These are phyloP conservation scores for Gonium pectorale DNA, from an alignment of 139 green algal genomes.

Conservation along the genomic window DNA sequence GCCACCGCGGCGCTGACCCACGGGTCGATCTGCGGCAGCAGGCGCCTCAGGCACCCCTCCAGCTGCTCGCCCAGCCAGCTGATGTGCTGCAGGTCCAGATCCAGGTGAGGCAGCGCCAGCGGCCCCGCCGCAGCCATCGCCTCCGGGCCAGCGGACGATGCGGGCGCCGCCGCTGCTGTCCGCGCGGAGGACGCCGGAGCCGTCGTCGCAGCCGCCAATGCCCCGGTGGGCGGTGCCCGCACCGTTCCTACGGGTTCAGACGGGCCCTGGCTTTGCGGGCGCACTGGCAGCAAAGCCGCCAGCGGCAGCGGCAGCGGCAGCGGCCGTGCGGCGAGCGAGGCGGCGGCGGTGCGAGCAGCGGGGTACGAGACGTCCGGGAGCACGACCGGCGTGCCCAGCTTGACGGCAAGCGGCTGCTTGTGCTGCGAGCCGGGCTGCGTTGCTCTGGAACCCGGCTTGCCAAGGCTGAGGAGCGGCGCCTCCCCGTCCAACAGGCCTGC, in stretches of 20 bases:
- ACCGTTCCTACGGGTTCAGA: too few species aligned
- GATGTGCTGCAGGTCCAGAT: constrained; percentile 35
- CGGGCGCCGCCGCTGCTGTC: background rate
- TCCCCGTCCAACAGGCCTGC: too few species aligned
- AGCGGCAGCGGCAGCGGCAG: constrained; percentile 4
- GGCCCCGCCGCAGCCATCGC: background rate
- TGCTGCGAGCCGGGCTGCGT: too few species aligned
- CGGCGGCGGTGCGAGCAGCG: background rate
- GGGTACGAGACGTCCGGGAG: constrained; percentile 24
- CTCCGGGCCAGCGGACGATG: background rate
- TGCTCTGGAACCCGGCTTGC: too few species aligned
- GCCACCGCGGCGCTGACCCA: constrained; percentile 1
- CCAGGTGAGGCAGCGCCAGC: background rate
- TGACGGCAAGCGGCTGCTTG: background rate
- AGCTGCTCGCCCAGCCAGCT: constrained; percentile 24
- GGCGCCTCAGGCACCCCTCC: constrained; percentile 3
- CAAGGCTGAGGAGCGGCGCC: background rate
- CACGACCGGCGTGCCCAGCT: constrained; percentile 19
- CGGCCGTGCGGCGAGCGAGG: background rate
- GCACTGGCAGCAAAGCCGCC: too few species aligned
- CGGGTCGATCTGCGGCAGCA: constrained; percentile 30
- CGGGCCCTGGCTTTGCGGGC: too few species aligned
- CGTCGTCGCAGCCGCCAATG: background rate
- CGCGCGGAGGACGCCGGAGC: background rate
- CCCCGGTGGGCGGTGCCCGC: background rate